Evolutionary conservation across 2,329 filamentous ascomycete species (phyloP).

Genomic region (Botrytis cinerea): DNA sequence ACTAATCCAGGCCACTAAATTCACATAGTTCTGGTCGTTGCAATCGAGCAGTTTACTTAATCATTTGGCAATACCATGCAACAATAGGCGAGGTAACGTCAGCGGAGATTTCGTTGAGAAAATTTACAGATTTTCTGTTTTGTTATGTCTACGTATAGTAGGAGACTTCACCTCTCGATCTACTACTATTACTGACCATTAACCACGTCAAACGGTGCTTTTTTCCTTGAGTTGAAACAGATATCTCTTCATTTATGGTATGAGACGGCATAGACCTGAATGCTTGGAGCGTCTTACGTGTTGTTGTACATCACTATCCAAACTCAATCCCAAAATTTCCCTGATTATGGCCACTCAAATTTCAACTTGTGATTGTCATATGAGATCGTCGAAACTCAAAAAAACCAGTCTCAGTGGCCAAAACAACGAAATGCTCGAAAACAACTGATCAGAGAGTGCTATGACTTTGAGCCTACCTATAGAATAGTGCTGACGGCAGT

Average conservation of each 20-base stretch:
- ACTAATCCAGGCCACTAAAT: neutral
- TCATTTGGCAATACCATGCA: neutral
- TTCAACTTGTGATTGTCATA: neutral
- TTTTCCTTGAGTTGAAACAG: neutral
- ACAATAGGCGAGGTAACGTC: neutral
- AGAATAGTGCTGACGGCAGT: neutral
- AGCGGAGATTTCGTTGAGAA: neutral
- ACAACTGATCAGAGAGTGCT: neutral
- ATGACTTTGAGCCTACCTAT: neutral
- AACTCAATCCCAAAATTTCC: neutral
- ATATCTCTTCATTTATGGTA: neutral
- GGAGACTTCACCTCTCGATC: neutral
- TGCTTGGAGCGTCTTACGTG: neutral
- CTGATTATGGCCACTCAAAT: neutral
- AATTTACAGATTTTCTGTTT: neutral
- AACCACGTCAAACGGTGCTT: neutral
- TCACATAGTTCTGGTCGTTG: too few relatives aligned
- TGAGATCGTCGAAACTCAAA: neutral
- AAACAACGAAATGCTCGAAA: neutral
- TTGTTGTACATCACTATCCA: neutral
- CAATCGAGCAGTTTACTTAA: too few relatives aligned
- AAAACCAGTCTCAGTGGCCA: accelerated
- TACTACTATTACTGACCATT: neutral
- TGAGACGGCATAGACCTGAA: neutral
- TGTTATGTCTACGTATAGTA: neutral